Evolutionary conservation across 1,284 basidiomycete genomes (phyloP), one percentile per base, ranked within the genome.

Genomic region (Trichosporon sp.): DNA sequence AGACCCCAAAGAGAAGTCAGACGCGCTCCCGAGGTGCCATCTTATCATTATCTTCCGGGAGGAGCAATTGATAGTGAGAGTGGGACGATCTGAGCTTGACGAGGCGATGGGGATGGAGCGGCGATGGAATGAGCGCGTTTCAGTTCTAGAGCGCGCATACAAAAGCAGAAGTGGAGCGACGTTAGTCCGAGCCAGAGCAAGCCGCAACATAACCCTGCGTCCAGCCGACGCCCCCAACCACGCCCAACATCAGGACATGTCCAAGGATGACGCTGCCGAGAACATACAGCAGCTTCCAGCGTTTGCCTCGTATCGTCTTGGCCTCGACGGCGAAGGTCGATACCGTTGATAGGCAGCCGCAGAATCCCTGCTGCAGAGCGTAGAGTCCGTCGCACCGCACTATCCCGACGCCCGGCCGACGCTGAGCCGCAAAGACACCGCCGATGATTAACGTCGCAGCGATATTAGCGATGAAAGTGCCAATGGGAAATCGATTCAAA

Each of bases 291-390:
- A 85, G 87, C 29, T 71, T 73, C 76, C 74, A 75, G 58, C 67
- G 61, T 56, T 60, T 78, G 11, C 83, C 78, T 56, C 81, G 81
- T 60, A 96, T 80, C 3, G 85, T 85, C 7, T 83, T 79, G 33
- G 92, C 79, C 77, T 99, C 96, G 3, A 88, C 88, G 2, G 87
- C 89, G 75, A 98, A 95, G 11, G 95, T 99, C 79, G 91, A 94
- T 66, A 99, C 85, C 0, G 96, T 99, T 4, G 89, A 95, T 69
- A 99, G 82, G 79, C 92, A 94, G 8, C 95, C 96, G 75, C 95
- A 98, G 74, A 94, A 97, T 2, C 96, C 96, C 73, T 97, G 91
- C 33, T 85, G 83, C 29, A 99, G 80, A 0, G 91, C 92, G 74
- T 90, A 87, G 56, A 95, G 78, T 19, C 91, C 82, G 37, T 86